Evolutionary conservation across 345 rosid species (phyloP).

Genomic region (Rubroshorea leprosula): DNA sequence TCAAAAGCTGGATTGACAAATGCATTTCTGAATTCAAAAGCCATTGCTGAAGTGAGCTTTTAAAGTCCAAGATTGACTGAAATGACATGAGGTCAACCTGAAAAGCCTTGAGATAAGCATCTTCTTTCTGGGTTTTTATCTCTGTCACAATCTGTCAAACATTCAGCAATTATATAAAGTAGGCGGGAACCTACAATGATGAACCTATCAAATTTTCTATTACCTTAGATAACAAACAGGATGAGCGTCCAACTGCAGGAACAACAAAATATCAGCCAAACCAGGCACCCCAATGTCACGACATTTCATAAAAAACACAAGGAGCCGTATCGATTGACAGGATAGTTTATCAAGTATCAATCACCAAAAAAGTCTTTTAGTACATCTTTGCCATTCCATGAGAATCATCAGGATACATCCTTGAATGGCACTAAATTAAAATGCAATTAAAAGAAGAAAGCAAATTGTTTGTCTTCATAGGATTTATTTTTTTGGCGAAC

Average conservation of each 20-base stretch:
- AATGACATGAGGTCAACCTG: conserved; percentile 66
- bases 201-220: neutral
- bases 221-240: conserved; percentile 51
- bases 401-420: neutral
- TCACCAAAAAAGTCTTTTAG: neutral
- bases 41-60: conserved; percentile 65
- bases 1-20: conserved; percentile 69
- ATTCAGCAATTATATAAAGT: conserved; percentile 8
- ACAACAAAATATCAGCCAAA: conserved; percentile 22
- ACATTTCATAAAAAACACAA: neutral
- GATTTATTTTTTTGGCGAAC: no score
- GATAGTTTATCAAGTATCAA: neutral
- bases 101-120: conserved; percentile 59
- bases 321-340: neutral
- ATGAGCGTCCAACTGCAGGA: conserved; percentile 72
- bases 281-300: neutral
- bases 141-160: conserved; percentile 47
- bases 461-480: neutral
- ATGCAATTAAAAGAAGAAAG: neutral
- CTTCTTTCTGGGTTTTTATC: conserved; percentile 38
- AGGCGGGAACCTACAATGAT: neutral
- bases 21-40: conserved; percentile 64
- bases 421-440: neutral
- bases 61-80: conserved; percentile 57
- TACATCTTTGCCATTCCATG: neutral